A percentile compares a stretch with the other conserved stretches of the same genome.
phyloP scores from a whole-genome alignment of 495 filamentous ascomycete genomes.

The Penicillium goetzii region DNA sequence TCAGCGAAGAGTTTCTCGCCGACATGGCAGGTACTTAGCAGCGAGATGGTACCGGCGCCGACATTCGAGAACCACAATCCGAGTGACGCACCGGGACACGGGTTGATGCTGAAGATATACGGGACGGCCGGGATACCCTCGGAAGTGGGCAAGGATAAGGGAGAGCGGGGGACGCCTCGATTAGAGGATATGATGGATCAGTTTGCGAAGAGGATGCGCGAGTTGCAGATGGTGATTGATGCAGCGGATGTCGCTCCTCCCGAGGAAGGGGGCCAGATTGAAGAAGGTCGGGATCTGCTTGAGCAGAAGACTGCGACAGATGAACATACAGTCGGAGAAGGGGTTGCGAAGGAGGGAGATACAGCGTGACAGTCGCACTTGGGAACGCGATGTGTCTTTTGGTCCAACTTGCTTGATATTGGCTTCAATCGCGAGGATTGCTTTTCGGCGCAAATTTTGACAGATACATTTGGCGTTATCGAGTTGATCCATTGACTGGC shows the following conservation, averaged over 20 bases:
- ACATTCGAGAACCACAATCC: conserved; percentile 58
- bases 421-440: not conserved
- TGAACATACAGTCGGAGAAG: not conserved
- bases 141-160: conserved; percentile 35
- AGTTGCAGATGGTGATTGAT: conserved; percentile 52
- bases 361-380: not conserved
- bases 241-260: conserved; percentile 22
- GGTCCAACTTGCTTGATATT: not conserved
- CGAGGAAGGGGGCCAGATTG: not conserved
- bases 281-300: conserved; percentile 1
- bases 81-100: conserved; percentile 34
- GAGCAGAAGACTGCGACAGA: conserved; percentile 1
- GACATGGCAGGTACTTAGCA: conserved; percentile 58
- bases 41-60: conserved; percentile 56
- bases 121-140: conserved; percentile 50
- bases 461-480: conserved; percentile 9
- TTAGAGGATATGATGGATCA: conserved; percentile 63
- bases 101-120: conserved; percentile 70
- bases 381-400: not conserved
- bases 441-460: not conserved
- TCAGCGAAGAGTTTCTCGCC: conserved; percentile 54
- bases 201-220: conserved; percentile 67
- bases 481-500: not conserved
- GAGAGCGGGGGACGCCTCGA: conserved; percentile 40
- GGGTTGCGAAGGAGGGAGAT: not conserved